Evolutionary conservation across 257 asterid species (phyloP), one percentile per base, ranked within the genome.

Genomic region (Dorcoceras hygrometricum): DNA sequence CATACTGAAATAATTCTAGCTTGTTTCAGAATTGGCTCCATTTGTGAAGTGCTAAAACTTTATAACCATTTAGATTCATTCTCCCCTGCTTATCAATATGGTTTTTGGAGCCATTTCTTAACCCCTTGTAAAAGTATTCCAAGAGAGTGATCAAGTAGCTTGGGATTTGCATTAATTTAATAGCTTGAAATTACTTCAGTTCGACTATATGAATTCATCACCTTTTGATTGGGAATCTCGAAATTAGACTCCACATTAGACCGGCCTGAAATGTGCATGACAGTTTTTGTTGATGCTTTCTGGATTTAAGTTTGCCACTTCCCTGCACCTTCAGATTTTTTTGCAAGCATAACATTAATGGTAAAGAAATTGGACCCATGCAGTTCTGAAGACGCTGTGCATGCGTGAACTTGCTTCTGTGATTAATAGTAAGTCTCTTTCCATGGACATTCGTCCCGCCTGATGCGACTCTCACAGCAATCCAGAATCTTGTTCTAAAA

Each of bases 1-100:
- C 48, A 23, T 34, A 19, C 34, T 48, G 59, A 20, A 48, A 23
- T 22, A 20, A 43, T 12, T 43, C 7, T 12, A 43, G 51, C n/a
- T 61, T 50, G 71, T 60, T 76, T 27, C 68, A 54, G 24, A 26
- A 29, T 23, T 27, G 20, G 59, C 43, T 61, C 31, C 26, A 56
- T 19, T 29, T 43, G 57, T 31, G 23, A 53, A 55, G 39, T 57
- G 68, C 60, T 59, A 64, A 48, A 59, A 23, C 32, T 39, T 27
- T 5, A 8, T 3, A 39, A 39, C n/a, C n/a, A 39, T 39, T 12
- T 39, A 12, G 50, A 11, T 39, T 39, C 3, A 39, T 39, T 11
- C n/a, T 39, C 5, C 12, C 3, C 3, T 39, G 50, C 5, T 11
- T 12, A 39, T 12, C n/a, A 39, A 11, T 39, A 39, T 39, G 50